These are phyloP conservation scores for Botrytis tulipae DNA, from an alignment of 2,329 filamentous ascomycete genomes.

Conservation along the genomic window DNA sequence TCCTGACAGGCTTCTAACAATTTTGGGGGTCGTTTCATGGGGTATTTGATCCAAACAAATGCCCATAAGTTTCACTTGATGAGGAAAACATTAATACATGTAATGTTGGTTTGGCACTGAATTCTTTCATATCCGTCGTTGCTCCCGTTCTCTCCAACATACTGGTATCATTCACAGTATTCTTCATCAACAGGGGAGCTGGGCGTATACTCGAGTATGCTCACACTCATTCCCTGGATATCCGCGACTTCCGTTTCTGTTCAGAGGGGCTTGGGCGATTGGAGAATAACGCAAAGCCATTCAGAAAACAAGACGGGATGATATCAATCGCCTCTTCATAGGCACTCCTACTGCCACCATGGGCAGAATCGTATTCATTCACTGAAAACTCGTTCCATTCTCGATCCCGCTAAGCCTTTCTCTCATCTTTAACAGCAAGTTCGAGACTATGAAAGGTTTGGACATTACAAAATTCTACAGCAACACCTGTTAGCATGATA, in stretches of 20 bases:
- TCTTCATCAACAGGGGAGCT: neutral
- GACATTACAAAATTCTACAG: conserved; percentile 30
- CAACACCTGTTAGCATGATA: neutral
- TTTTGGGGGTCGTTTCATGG: neutral
- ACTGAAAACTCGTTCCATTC: conserved; percentile 2
- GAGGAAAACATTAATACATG: neutral
- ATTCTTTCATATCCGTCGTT: neutral
- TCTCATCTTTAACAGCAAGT: conserved; percentile 29
- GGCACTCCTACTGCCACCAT: neutral
- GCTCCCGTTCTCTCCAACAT: neutral
- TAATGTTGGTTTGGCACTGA: neutral
- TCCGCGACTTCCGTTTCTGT: neutral
- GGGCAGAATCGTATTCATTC: neutral
- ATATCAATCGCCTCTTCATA: neutral
- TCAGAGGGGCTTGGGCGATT: neutral
- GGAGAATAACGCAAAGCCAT: neutral
- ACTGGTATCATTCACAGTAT: neutral
- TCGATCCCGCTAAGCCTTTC: conserved; percentile 24
- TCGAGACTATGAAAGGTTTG: conserved; percentile 31
- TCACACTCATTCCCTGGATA: no score
- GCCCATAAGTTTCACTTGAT: no score
- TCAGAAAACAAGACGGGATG: neutral
- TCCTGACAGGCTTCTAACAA: neutral
- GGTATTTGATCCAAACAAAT: neutral
- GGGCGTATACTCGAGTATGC: neutral